Evolutionary conservation across 345 rosid species (phyloP), one percentile per base, ranked within the genome.

Genomic region (Fremontodendron californicum): DNA sequence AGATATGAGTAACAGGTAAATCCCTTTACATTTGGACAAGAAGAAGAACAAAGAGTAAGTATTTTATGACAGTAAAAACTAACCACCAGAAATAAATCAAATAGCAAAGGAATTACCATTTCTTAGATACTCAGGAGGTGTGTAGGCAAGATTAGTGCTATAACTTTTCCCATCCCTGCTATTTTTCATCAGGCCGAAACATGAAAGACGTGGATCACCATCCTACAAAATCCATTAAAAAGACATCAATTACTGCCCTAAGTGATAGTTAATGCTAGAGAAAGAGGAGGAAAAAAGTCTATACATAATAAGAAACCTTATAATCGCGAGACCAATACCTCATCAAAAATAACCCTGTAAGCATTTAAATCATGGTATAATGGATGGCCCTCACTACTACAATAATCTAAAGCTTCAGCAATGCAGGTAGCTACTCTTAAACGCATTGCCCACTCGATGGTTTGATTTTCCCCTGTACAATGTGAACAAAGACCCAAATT

Each of bases 131-230:
- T 96, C 99, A 0, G 99, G 99, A 69, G 98, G 99, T 23, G 94
- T 91, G 72, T 96, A 96, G 40, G 98, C 97, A 72, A 96, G 87
- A 84, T 94, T 94, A 40, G 97, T 96, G 79, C 98, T 96, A 66
- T 90, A 96, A 80, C 99, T 92, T 89, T 88, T 90, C 81, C 98
- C 98, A 84, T 94, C 98, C 78, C 93, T 79, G 75, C 98, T 91
- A 80, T 94, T 91, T 86, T 94, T 96, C 97, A 94, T 96, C 84
- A 96, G 87, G 51, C 99, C 99, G 65, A 96, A 96, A 88, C 99
- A 91, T 16, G 99, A 96, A 80, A 96, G 98, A 48, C 96, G 90
- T 27, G 99, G 97, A 88, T 96, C 99, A 71, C 97, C 97, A 86
- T 92, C 92, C 99, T 96, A 84, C 76, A 79, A 81, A 23, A 64